These are phyloP conservation scores for Lactifluus pinguis DNA, from an alignment of 768 basidiomycete genomes.

Conservation along the genomic window DNA sequence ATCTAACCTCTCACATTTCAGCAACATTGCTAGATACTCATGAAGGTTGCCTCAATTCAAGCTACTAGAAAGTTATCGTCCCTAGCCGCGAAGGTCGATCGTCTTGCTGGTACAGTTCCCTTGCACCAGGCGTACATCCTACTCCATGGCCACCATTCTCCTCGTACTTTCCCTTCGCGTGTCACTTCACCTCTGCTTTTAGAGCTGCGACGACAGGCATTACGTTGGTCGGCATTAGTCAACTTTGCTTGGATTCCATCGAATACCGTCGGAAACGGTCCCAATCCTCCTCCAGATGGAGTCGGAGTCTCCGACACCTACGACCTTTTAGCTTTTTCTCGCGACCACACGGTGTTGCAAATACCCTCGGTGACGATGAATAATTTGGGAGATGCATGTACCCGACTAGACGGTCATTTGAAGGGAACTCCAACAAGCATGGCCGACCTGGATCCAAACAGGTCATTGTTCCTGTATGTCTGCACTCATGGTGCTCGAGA, in stretches of 20 bases:
- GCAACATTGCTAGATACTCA: not conserved
- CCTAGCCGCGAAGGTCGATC: not conserved
- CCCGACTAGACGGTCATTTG: slow-evolving; percentile 21
- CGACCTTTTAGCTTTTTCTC: slow-evolving; percentile 46
- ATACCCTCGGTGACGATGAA: slow-evolving; percentile 39
- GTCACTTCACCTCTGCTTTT: slow-evolving; percentile 34
- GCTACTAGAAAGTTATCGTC: not conserved
- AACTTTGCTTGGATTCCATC: slow-evolving; percentile 49
- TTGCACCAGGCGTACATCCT: slow-evolving; percentile 14
- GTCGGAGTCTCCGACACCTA: slow-evolving; percentile 23
- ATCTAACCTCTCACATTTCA: not conserved
- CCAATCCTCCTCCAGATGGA: slow-evolving; percentile 18
- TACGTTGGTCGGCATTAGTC: slow-evolving; percentile 44
- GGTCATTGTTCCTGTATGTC: slow-evolving; percentile 45
- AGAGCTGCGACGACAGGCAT: slow-evolving; percentile 36
- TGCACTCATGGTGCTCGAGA: slow-evolving; percentile 76
- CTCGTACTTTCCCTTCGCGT: slow-evolving; percentile 13
- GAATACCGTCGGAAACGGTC: slow-evolving; percentile 17
- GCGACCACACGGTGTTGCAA: slow-evolving; percentile 37
- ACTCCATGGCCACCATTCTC: slow-evolving; percentile 9
- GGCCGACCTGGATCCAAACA: slow-evolving; percentile 16
- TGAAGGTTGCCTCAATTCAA: not conserved
- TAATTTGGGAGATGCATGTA: slow-evolving; percentile 42
- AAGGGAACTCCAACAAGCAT: not conserved
- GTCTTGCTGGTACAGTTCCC: slow-evolving; percentile 14